Percentiles rank a stretch among this genome's conserved stretches.
phyloP scores from a whole-genome alignment of 169 alveolate species.

The Plasmodium vivax region DNA sequence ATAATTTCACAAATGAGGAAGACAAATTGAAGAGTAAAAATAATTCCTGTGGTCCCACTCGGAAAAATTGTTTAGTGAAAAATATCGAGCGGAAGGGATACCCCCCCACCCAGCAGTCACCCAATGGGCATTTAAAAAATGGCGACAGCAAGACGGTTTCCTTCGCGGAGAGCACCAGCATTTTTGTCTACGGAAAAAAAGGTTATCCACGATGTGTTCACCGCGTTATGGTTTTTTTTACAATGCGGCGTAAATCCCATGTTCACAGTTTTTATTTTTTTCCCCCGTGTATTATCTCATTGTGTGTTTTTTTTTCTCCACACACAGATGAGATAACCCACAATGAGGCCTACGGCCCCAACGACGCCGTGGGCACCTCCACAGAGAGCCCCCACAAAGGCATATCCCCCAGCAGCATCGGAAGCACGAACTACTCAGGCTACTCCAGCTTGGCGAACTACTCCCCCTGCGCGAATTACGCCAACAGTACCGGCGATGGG shows the following conservation, averaged over 20 bases:
- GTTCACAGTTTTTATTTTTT: neutral
- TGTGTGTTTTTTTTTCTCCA: too few species aligned
- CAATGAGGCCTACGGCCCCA: neutral
- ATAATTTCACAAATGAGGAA: slow-evolving; percentile 19
- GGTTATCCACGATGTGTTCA: neutral
- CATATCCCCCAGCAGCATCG: neutral
- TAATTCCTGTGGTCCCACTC: neutral
- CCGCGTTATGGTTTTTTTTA: too few species aligned
- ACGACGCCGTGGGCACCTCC: neutral
- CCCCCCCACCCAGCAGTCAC: neutral
- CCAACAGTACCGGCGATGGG: neutral
- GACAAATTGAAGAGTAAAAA: slow-evolving; percentile 5
- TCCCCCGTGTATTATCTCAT: neutral
- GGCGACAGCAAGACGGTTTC: slow-evolving; percentile 24
- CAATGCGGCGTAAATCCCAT: too few species aligned
- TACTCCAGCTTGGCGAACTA: neutral
- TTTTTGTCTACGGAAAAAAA: slow-evolving; percentile 12
- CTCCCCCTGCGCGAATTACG: neutral
- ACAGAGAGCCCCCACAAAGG: neutral
- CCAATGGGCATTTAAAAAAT: slow-evolving; percentile 15
- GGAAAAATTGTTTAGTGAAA: neutral
- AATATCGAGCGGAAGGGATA: neutral
- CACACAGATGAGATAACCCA: neutral
- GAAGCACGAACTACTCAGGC: neutral
- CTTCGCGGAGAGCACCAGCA: slow-evolving; percentile 18